Base-by-base conservation (phyloP, 768 basidiomycete genomes). In the Rhodotorula babjevae region DNA sequence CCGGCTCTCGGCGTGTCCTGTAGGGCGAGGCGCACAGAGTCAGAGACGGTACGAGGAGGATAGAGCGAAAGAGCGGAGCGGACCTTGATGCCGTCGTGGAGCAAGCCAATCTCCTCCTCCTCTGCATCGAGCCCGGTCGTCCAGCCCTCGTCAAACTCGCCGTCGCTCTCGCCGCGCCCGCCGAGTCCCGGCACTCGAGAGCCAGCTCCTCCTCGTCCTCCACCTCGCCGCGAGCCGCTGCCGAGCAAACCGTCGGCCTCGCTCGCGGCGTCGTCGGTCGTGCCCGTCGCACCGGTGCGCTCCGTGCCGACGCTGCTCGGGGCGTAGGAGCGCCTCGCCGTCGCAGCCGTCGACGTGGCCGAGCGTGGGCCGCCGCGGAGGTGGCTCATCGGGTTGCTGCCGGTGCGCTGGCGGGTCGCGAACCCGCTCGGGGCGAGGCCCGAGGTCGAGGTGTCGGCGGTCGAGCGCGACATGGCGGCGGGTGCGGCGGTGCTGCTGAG, bases 81-180 rank as follows among this genome's bases (percentile, higher is more conserved):
- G 61, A 71, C 68, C 61, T 61, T 58, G 57, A n/a, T 49, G n/a
- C 56, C 60, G 9, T 53, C 52, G 10, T 63, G 67, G 0, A 74
- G 59, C 36, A 68, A 21, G 7, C 63, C 59, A 29, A 72, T 59
- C 44, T 77, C 73, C 29, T 73, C 71, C 58, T 77, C 71, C 19
- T 76, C 72, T 1, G 18, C 49, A 5, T 65, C 68, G 18, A 70
- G 57, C 3, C 60, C 70, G 19, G 59, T 65, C 36, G 67, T 67
- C 78, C 78, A 79, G 6, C 76, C 76, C 29, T 74, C 61, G 46
- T 79, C 78, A 50, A 68, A 79, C 47, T 75, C 77, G 40, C 78
- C 78, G 23, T 76, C 77, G 33, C 59, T 65, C 63, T 79, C 78
- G 1, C 72, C 76, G 33, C 52, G 36, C 2, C 74, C 74, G 2